Conservation (phyloP, 1,284 basidiomycete species). For the Cryptococcus deneoformans region DNA sequence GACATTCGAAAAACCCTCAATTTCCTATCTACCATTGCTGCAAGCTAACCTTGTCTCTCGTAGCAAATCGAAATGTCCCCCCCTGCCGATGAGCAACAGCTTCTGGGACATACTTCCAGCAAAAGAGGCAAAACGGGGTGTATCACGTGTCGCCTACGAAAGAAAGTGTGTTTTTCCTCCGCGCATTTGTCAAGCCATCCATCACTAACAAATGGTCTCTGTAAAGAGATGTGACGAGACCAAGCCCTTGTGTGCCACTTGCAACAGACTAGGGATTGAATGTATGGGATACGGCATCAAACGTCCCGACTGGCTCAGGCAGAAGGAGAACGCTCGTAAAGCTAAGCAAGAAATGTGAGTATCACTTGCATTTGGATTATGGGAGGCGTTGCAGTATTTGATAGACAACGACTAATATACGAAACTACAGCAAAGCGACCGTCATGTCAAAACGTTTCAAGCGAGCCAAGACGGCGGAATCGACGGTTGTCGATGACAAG, state of each 20-base stretch:
- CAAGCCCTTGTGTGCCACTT: constrained; percentile 6
- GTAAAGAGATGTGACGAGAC: constrained; percentile 6
- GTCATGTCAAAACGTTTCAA: constrained; percentile 1
- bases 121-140: constrained; percentile 6
- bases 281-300: constrained; percentile 7
- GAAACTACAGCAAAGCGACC: neutral
- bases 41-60: too few species aligned
- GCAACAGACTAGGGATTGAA: constrained; percentile 4
- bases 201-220: neutral
- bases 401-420: neutral
- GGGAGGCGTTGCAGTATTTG: neutral
- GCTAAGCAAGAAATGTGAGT: constrained; percentile 6
- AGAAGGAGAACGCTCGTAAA: neutral
- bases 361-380: neutral
- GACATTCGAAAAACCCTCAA: too few species aligned
- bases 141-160: constrained; percentile 3
- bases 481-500: neutral
- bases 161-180: constrained; percentile 1
- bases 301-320: constrained; percentile 6
- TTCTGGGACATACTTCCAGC: too few species aligned
- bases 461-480: neutral
- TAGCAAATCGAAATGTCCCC: too few species aligned
- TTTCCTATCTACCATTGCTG: too few species aligned
- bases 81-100: too few species aligned
- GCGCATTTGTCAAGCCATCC: neutral